Evolutionary conservation across 805 yeast species (phyloP).

Genomic region (Komagataella kurtzmanii): DNA sequence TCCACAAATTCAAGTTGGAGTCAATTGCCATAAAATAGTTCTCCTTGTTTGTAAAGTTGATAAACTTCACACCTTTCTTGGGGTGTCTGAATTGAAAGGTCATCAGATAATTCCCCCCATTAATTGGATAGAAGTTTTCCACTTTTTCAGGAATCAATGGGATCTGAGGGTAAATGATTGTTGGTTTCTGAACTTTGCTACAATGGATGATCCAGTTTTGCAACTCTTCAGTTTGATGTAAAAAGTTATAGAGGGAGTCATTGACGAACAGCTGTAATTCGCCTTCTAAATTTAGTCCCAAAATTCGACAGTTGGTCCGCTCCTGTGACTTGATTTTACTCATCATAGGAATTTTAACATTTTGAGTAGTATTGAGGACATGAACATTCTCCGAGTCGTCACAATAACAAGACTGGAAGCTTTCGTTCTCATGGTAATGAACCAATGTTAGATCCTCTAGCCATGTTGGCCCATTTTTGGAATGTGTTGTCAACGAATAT

Average conservation of each 20-base stretch:
- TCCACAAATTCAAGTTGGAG: constrained; percentile 1
- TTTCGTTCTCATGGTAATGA: neutral
- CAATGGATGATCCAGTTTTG: neutral
- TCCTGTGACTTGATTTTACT: neutral
- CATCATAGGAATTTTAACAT: neutral
- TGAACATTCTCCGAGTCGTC: neutral
- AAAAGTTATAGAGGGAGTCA: neutral
- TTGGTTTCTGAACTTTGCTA: neutral
- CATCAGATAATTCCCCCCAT: neutral
- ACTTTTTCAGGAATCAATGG: neutral
- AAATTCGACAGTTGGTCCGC: neutral
- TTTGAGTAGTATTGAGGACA: neutral
- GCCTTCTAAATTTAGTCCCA: neutral
- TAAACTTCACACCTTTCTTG: neutral
- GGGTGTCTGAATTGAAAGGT: constrained; percentile 1
- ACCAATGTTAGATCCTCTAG: neutral
- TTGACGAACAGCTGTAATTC: neutral
- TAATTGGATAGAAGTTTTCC: neutral
- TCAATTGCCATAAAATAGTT: constrained; percentile 1
- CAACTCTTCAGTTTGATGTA: neutral
- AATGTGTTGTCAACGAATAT: neutral
- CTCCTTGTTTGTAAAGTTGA: neutral
- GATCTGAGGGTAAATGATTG: neutral
- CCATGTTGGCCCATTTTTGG: neutral
- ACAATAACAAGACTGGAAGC: neutral